phyloP scores from a whole-genome alignment of 2,329 filamentous ascomycete genomes.

The Tolypocladium tropicale region DNA sequence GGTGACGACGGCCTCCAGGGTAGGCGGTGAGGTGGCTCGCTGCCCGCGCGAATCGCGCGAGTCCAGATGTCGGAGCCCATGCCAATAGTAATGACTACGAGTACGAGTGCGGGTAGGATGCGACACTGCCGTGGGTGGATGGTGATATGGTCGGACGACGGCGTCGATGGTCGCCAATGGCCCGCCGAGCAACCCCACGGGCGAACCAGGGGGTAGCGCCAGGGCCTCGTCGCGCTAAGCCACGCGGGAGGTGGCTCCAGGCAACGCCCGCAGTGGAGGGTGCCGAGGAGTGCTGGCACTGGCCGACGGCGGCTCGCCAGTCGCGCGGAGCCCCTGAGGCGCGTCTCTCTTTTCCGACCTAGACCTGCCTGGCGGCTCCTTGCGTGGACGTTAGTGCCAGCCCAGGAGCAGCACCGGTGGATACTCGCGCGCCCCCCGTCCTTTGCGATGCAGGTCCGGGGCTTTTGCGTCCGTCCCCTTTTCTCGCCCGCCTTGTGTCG shows the following conservation, averaged over 20 bases:
- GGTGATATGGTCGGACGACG: background rate
- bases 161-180: background rate
- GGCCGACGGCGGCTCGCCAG: background rate
- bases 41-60: too few species aligned
- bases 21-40: too few species aligned
- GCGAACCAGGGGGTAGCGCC: background rate
- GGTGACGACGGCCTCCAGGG: too few species aligned
- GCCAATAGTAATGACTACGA: too few species aligned
- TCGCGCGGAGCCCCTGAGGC: background rate
- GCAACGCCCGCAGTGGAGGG: background rate
- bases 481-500: background rate
- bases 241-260: background rate
- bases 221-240: background rate
- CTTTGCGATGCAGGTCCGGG: background rate
- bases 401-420: background rate
- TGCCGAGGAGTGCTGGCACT: background rate
- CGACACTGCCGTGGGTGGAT: background rate
- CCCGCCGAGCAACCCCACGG: background rate
- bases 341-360: background rate
- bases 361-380: background rate
- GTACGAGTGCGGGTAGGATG: too few species aligned
- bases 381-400: background rate
- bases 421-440: background rate
- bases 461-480: background rate
- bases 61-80: background rate